These are phyloP conservation scores for Ophiosphaerella herpotricha DNA, from an alignment of 2,329 filamentous ascomycete genomes.

Conservation along the genomic window DNA sequence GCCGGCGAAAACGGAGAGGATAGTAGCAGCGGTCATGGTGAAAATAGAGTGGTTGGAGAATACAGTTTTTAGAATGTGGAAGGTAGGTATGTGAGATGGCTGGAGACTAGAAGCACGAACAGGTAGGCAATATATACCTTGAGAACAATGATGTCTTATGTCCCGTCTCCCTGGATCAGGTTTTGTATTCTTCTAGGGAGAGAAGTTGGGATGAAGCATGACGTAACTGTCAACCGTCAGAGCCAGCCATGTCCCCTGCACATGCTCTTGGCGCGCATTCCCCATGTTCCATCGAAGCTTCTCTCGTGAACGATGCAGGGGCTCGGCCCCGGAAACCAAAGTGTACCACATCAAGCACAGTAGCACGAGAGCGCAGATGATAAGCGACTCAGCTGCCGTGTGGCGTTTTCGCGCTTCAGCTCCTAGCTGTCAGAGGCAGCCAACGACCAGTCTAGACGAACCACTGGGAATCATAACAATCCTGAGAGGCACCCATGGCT, in stretches of 20 bases:
- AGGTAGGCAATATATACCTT: background rate
- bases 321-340: background rate
- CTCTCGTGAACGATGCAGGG: background rate
- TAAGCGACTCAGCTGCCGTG: conserved; percentile 1
- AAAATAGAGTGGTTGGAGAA: background rate
- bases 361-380: background rate
- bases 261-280: background rate
- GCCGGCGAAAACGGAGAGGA: conserved; percentile 42
- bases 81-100: background rate
- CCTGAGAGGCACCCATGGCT: background rate
- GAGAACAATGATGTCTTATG: conserved; percentile 1
- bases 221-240: conserved; percentile 17
- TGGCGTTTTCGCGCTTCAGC: conserved; percentile 1
- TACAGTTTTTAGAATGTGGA: conserved; percentile 1
- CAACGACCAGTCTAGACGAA: too few relatives aligned
- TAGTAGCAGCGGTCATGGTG: conserved; percentile 32
- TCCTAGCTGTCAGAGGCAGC: background rate
- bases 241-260: conserved; percentile 8
- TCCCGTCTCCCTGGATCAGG: conserved; percentile 8
- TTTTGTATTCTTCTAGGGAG: conserved; percentile 7
- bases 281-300: background rate
- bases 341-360: too few relatives aligned
- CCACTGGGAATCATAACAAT: too few relatives aligned
- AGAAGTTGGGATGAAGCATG: conserved; percentile 16
- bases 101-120: background rate